Evolutionary conservation across 441 rosid genomes (phyloP).

Genomic region (Adansonia gregorii): DNA sequence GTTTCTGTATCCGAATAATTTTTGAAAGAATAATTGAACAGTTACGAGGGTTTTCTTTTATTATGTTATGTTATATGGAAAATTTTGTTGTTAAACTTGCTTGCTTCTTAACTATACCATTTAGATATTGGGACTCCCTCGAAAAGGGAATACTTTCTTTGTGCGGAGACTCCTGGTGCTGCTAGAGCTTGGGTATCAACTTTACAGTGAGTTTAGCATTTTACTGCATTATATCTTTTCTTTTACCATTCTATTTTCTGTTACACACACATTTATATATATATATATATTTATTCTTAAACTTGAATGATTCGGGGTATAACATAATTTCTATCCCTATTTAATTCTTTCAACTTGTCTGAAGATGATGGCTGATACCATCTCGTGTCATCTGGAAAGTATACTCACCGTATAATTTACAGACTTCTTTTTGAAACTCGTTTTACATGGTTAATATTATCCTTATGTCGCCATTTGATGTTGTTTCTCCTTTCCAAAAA

Average conservation of each 20-base stretch:
- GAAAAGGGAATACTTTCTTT: slow-evolving; percentile 89
- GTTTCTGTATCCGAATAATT: slow-evolving; percentile 81
- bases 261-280: neutral
- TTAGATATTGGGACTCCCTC: slow-evolving; percentile 94
- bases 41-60: slow-evolving; percentile 4
- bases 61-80: neutral
- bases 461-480: neutral
- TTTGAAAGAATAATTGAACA: neutral
- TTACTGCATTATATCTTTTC: neutral
- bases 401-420: neutral
- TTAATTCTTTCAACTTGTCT: slow-evolving; percentile 1
- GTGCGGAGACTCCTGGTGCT: slow-evolving; percentile 97
- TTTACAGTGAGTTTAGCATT: slow-evolving; percentile 66
- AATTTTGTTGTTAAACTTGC: neutral
- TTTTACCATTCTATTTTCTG: neutral
- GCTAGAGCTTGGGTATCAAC: slow-evolving; percentile 98
- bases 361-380: slow-evolving; percentile 13
- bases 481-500: slow-evolving; percentile 28
- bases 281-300: neutral
- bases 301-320: neutral
- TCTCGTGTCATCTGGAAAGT: neutral
- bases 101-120: slow-evolving; percentile 48
- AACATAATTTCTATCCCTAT: neutral
- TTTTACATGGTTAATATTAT: neutral
- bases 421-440: neutral